Evolutionary conservation across 176 grass and related monocot genomes (phyloP).

Genomic region (Luzula sylvatica): DNA sequence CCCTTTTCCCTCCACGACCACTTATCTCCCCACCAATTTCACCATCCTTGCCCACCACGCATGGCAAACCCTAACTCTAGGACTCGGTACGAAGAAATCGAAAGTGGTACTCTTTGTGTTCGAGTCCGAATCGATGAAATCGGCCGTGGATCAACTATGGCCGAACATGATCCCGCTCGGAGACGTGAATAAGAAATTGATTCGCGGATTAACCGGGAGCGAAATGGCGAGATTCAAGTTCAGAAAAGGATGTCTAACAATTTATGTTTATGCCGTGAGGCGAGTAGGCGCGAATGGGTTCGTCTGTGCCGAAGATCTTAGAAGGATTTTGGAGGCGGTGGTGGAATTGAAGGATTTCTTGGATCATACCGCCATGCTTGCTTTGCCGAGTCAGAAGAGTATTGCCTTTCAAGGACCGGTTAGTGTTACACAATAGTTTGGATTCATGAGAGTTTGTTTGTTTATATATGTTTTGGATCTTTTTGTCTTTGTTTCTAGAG

Average conservation of each 20-base stretch:
- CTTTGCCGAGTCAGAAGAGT: slow-evolving; percentile 80
- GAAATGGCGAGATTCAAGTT: slow-evolving; percentile 99
- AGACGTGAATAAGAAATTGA: slow-evolving; percentile 93
- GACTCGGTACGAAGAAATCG: slow-evolving; percentile 94
- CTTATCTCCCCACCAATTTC: slow-evolving; percentile 91
- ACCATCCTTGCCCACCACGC: slow-evolving; percentile 97
- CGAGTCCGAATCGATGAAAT: slow-evolving; percentile 82
- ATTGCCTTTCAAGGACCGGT: slow-evolving; percentile 62
- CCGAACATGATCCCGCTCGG: slow-evolving; percentile 73
- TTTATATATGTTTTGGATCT: neutral
- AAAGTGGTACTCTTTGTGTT: slow-evolving; percentile 90
- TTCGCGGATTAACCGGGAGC: slow-evolving; percentile 67
- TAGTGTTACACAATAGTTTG: slow-evolving; percentile 27
- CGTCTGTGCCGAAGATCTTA: slow-evolving; percentile 65
- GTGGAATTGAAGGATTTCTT: slow-evolving; percentile 82
- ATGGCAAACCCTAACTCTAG: slow-evolving; percentile 93
- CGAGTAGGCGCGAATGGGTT: slow-evolving; percentile 73
- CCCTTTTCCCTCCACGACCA: slow-evolving; percentile 80
- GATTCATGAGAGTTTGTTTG: slow-evolving; percentile 6
- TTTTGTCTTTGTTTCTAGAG: neutral
- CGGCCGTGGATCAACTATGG: slow-evolving; percentile 77
- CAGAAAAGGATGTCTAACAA: slow-evolving; percentile 84
- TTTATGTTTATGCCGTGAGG: slow-evolving; percentile 93
- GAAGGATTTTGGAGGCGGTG: slow-evolving; percentile 55
- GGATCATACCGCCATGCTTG: slow-evolving; percentile 94